Evolutionary conservation across 1,284 basidiomycete genomes (phyloP), one percentile per base, ranked within the genome.

Genomic region (Ustilago nuda): DNA sequence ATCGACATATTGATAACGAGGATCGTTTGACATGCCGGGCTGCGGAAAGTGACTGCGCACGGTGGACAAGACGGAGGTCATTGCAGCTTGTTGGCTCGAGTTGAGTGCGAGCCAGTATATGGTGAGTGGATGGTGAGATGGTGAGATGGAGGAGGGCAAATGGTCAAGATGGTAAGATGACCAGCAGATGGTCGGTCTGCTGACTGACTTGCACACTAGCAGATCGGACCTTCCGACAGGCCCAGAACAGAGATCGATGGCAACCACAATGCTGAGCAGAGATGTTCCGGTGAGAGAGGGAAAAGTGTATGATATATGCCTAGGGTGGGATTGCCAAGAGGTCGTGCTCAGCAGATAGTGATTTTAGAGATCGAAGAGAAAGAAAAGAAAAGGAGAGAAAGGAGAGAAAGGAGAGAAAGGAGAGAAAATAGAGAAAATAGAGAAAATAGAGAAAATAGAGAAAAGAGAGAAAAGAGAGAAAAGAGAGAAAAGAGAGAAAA

Each of bases 11-110:
- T 58, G 62, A 56, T 64, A 61, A 19, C 66, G 68, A 52, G 59
- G 50, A 51, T 71, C 67, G 64, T 75, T 75, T 51, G 72, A 75
- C 72, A 75, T 75, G 68, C 67, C 61, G 50, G 61, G 36, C 56
- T 67, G 64, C 37, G 64, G 46, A 50, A 75, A 75, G 58, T 75
- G 72, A 65, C 64, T 75, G 57, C 67, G 72, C 72, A 64, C 54
- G 69, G 56, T 76, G 45, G 74, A 15, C 39, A 76, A 56, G 52
- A 72, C 66, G 41, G 69, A 72, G 54, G 69, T 72, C 74, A 76
- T 76, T 23, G 62, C 68, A 68, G 72, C 64, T 59, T 32, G 54
- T 46, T 45, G 39, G n/a, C 27, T 45, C 41, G 8, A 56, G 41
- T 30, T 11, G 30, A 12, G 15, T 19, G 3, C n/a, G 30, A 32